These are phyloP conservation scores for Carex pumila DNA, from an alignment of 176 grass and related monocot genomes.

Conservation along the genomic window DNA sequence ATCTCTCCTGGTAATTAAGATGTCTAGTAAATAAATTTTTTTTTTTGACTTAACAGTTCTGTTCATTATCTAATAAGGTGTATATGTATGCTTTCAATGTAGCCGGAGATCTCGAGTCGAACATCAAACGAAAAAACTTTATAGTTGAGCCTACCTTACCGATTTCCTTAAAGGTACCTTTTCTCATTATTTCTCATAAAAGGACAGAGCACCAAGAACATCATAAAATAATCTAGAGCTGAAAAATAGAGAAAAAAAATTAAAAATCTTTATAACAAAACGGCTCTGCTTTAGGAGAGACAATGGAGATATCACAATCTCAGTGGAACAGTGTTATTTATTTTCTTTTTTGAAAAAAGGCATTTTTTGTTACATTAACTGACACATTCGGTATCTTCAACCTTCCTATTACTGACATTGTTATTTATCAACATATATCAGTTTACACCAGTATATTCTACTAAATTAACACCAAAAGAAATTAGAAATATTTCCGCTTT, in stretches of 20 bases:
- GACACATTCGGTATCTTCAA: too few species aligned
- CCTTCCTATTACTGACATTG: too few species aligned
- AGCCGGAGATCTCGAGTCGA: slow-evolving; percentile 56
- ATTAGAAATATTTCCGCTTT: too few species aligned
- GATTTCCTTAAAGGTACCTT: slow-evolving; percentile 76
- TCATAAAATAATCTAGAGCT: background rate
- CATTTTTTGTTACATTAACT: too few species aligned
- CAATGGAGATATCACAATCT: background rate
- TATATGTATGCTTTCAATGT: background rate
- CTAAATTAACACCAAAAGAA: too few species aligned
- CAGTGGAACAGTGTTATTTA: background rate
- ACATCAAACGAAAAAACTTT: slow-evolving; percentile 40
- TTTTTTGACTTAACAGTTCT: background rate
- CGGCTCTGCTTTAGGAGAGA: background rate
- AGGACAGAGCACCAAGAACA: background rate
- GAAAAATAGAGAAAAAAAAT: background rate
- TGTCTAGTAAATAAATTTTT: background rate
- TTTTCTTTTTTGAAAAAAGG: too few species aligned
- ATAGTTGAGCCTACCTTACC: slow-evolving; percentile 73
- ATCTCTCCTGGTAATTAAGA: slow-evolving; percentile 7
- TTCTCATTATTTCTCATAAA: background rate
- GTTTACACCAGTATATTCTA: too few species aligned
- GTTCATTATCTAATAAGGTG: background rate
- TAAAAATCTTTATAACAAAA: background rate
- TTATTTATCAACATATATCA: too few species aligned